phyloP scores from a whole-genome alignment of 2,329 filamentous ascomycete genomes.

The Cladophialophora immunda region DNA sequence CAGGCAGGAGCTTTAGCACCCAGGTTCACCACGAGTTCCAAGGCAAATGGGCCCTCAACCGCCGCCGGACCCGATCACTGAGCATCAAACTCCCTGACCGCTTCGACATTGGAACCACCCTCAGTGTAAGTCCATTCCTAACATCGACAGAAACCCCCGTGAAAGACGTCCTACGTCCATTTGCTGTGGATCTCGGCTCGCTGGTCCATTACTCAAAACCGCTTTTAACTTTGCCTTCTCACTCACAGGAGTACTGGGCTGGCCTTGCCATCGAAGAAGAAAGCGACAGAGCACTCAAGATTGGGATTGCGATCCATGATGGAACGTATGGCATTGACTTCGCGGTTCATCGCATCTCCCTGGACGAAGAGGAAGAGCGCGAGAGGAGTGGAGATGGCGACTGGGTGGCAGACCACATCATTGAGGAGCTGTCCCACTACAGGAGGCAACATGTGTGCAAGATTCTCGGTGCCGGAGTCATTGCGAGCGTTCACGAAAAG shows the following conservation, averaged over 20 bases:
- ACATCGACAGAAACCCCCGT: not conserved
- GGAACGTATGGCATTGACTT: conserved; percentile 42
- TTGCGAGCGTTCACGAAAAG: conserved; percentile 64
- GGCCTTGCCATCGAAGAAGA: conserved; percentile 38
- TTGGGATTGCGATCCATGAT: conserved; percentile 40
- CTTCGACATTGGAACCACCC: conserved; percentile 30
- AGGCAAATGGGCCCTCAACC: conserved; percentile 29
- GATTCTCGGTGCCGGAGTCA: conserved; percentile 77
- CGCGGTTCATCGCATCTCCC: conserved; percentile 34
- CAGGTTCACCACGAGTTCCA: conserved; percentile 34
- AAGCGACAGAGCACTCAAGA: conserved; percentile 25
- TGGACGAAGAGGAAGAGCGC: conserved; percentile 30
- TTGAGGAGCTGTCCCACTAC: conserved; percentile 29
- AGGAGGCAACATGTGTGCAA: conserved; percentile 60
- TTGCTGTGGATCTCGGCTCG: not conserved
- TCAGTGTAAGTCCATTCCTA: conserved; percentile 32
- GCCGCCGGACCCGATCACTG: conserved; percentile 31
- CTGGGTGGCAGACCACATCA: conserved; percentile 35
- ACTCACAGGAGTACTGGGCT: conserved; percentile 37
- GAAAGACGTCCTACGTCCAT: not conserved
- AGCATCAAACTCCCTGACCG: conserved; percentile 30
- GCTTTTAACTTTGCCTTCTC: conserved; percentile 12
- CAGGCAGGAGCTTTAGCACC: conserved; percentile 25
- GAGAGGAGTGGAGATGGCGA: conserved; percentile 25
- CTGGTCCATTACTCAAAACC: not conserved